These are phyloP conservation scores for Paspalum notatum DNA, from an alignment of 176 grass and related monocot genomes.

Conservation along the genomic window DNA sequence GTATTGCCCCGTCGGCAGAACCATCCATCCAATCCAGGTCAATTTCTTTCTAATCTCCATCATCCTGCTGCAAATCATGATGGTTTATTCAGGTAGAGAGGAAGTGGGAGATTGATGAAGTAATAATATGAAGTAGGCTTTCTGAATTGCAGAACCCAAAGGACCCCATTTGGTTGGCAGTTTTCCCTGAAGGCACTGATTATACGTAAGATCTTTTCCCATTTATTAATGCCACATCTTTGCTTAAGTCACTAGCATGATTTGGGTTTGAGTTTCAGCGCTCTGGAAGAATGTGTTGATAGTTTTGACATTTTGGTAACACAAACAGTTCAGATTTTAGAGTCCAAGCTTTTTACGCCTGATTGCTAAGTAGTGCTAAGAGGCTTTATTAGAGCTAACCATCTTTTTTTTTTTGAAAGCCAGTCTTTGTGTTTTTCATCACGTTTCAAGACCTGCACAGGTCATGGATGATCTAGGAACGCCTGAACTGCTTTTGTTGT, in stretches of 20 bases:
- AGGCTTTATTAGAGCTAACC: too few species aligned
- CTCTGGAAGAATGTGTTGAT: neutral
- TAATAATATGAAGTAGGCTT: constrained; percentile 58
- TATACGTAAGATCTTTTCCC: constrained; percentile 63
- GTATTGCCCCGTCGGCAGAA: too few species aligned
- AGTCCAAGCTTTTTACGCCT: neutral
- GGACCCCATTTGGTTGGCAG: constrained; percentile 77
- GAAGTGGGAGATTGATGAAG: constrained; percentile 89
- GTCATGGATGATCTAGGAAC: constrained; percentile 16
- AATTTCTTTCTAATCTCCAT: too few species aligned
- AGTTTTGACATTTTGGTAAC: neutral
- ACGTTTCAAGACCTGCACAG: too few species aligned
- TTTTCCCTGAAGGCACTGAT: constrained; percentile 93
- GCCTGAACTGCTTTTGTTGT: constrained; percentile 29
- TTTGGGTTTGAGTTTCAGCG: neutral
- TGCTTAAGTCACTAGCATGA: neutral
- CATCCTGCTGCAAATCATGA: too few species aligned
- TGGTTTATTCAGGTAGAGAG: constrained; percentile 74
- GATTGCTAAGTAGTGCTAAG: too few species aligned
- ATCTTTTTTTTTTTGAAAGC: too few species aligned
- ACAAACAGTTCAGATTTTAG: neutral
- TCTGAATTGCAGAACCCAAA: constrained; percentile 49
- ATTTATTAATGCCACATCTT: constrained; percentile 2
- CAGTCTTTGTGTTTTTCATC: too few species aligned
- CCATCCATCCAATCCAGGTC: too few species aligned